A percentile compares a stretch with the other conserved stretches of the same genome.
phyloP scores from a whole-genome alignment of 306 rosid species.

The Mimosa bimucronata region DNA sequence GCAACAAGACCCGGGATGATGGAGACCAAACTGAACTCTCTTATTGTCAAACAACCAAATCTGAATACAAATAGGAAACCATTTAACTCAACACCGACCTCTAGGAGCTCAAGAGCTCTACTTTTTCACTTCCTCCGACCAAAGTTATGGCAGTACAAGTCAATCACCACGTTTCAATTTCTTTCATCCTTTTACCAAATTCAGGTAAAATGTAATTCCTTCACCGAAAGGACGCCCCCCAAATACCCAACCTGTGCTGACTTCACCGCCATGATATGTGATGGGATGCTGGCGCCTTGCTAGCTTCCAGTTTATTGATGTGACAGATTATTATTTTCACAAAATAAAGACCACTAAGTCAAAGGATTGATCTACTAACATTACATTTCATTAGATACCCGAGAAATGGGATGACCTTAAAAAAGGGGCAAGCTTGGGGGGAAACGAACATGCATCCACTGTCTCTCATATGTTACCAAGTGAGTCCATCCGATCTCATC shows the following conservation, averaged over 20 bases:
- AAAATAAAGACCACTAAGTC: not conserved
- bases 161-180: not conserved
- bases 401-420: slow-evolving; percentile 37
- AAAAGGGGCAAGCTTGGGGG: slow-evolving; percentile 81
- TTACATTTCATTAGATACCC: slow-evolving; percentile 10
- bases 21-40: not conserved
- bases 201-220: not conserved
- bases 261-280: not conserved
- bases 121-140: not conserved
- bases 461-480: slow-evolving; percentile 68
- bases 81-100: not conserved
- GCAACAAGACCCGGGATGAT: not conserved
- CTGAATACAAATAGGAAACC: not conserved
- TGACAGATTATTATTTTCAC: slow-evolving; percentile 7
- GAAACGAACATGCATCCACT: slow-evolving; percentile 93
- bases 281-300: no score
- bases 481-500: slow-evolving; percentile 87
- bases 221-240: not conserved
- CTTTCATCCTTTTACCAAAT: not conserved
- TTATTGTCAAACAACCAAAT: not conserved
- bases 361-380: slow-evolving; percentile 14
- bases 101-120: not conserved
- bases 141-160: not conserved
- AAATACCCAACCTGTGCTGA: not conserved
- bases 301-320: not conserved